Conservation (phyloP, 2,329 filamentous ascomycete species). For the Coniochaeta prunicola region DNA sequence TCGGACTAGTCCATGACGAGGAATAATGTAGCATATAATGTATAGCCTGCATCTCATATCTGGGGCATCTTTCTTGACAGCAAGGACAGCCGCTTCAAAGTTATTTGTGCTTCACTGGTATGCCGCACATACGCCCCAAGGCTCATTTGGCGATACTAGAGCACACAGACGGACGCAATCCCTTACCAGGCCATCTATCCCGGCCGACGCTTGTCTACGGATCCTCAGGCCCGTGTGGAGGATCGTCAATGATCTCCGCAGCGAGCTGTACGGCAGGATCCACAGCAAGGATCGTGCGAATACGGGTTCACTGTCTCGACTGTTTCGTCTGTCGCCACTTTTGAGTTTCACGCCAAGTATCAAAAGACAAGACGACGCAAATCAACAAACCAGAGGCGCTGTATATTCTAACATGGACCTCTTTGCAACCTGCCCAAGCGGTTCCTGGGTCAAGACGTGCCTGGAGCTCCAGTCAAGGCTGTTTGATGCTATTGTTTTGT, state of each 20-base stretch:
- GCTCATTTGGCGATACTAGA: no score
- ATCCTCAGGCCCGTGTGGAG: not conserved
- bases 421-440: not conserved
- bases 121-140: no score
- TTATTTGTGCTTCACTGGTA: no score
- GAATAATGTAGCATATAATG: no score
- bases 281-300: not conserved
- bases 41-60: no score
- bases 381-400: not conserved
- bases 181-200: not conserved
- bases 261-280: not conserved
- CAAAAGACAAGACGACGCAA: not conserved
- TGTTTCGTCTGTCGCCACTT: conserved; percentile 4
- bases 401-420: not conserved
- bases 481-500: not conserved
- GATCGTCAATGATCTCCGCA: not conserved
- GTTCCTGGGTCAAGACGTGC: not conserved
- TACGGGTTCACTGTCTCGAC: not conserved
- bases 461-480: not conserved
- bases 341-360: conserved; percentile 3
- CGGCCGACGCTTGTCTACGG: not conserved
- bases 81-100: no score
- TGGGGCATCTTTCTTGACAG: no score
- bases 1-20: no score
- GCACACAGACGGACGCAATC: not conserved